Evolutionary conservation across 306 rosid genomes (phyloP).

Genomic region (Rosa rugosa): DNA sequence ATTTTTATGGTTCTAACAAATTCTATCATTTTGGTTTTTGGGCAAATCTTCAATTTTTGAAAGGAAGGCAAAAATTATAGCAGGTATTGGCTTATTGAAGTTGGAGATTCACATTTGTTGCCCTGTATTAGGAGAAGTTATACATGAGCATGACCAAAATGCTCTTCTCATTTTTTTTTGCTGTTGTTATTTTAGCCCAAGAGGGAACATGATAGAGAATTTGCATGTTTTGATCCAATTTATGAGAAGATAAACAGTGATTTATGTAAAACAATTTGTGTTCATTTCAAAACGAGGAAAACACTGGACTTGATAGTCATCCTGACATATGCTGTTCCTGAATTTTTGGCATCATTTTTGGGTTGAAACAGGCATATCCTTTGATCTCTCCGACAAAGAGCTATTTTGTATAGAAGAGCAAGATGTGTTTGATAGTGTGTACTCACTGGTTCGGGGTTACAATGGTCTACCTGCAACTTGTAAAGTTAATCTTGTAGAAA

Average conservation of each 20-base stretch:
- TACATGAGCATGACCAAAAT: not conserved
- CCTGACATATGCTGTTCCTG: not conserved
- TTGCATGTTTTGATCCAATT: not conserved
- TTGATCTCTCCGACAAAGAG: constrained; percentile 89
- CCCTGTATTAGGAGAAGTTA: no score
- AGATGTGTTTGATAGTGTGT: constrained; percentile 76
- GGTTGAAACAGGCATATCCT: constrained; percentile 56
- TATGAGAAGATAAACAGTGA: not conserved
- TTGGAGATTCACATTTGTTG: no score
- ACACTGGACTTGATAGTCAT: not conserved
- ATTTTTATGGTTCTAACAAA: not conserved
- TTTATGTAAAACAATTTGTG: not conserved
- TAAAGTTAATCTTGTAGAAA: constrained; percentile 71
- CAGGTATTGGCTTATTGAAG: no score
- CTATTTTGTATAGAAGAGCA: constrained; percentile 77
- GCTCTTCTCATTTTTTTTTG: not conserved
- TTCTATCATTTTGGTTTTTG: not conserved
- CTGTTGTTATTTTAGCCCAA: not conserved
- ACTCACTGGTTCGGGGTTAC: constrained; percentile 62
- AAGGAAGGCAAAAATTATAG: not conserved
- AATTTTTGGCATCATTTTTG: not conserved
- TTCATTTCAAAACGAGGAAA: not conserved
- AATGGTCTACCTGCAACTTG: constrained; percentile 50
- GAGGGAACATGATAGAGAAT: not conserved
- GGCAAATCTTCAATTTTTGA: not conserved